phyloP scores from a whole-genome alignment of 768 basidiomycete genomes.

The Boletus rubescentipes region DNA sequence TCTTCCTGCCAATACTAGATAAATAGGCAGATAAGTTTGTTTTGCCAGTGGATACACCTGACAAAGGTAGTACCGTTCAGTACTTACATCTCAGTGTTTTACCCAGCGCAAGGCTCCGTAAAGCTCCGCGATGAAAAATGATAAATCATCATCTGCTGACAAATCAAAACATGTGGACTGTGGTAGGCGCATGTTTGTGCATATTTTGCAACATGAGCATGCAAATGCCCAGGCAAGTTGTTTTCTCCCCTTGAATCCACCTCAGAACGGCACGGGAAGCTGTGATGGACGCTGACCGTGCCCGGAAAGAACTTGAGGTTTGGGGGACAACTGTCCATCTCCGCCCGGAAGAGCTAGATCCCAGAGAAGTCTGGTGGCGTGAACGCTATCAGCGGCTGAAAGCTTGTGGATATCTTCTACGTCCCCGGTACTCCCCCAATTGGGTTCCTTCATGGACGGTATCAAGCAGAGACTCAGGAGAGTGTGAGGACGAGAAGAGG shows the following conservation, averaged over 20 bases:
- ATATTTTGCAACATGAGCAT: constrained; percentile 4
- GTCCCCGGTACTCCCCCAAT: constrained; percentile 10
- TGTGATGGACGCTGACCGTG: neutral
- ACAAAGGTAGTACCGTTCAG: too few relatives aligned
- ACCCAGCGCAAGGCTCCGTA: neutral
- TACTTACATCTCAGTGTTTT: too few relatives aligned
- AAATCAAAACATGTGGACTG: neutral
- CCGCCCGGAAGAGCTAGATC: constrained; percentile 9
- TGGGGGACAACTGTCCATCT: neutral
- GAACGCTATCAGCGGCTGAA: constrained; percentile 5
- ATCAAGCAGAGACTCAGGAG: neutral
- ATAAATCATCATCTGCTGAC: neutral
- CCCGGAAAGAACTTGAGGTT: neutral
- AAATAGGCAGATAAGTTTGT: too few relatives aligned
- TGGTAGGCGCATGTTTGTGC: constrained; percentile 6
- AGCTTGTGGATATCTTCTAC: constrained; percentile 8
- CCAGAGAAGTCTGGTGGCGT: constrained; percentile 12
- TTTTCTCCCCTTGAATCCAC: too few relatives aligned
- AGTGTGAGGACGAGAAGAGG: neutral
- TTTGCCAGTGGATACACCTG: too few relatives aligned
- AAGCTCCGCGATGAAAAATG: neutral
- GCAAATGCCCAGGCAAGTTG: too few relatives aligned
- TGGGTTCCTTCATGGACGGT: constrained; percentile 14
- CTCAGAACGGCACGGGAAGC: too few relatives aligned
- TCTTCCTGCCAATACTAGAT: too few relatives aligned